Evolutionary conservation across 768 basidiomycete species (phyloP).

Genomic region (Pisolithus sp.): DNA sequence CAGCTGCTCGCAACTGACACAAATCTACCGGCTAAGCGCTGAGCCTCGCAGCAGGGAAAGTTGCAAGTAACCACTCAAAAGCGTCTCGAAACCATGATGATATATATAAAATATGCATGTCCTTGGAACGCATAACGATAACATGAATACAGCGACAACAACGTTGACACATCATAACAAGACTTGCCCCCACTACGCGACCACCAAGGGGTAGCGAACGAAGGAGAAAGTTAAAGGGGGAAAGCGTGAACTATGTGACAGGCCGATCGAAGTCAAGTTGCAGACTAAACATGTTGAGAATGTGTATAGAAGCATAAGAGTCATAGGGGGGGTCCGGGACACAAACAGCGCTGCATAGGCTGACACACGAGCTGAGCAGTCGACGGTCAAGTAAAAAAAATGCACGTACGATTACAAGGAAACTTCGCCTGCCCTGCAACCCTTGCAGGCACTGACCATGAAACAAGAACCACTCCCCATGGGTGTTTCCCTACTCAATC

Average conservation of each 20-base stretch:
- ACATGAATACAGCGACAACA: conserved; percentile 28
- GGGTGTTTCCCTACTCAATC: conserved; percentile 39
- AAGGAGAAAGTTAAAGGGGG: conserved; percentile 1
- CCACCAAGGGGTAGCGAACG: conserved; percentile 5
- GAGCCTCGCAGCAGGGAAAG: too few relatives aligned
- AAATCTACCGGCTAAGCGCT: too few relatives aligned
- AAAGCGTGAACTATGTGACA: conserved; percentile 16
- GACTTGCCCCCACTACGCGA: conserved; percentile 8
- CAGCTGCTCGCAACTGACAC: too few relatives aligned
- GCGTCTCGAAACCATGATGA: neutral
- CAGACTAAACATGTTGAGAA: neutral
- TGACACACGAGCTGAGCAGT: neutral
- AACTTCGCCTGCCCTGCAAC: conserved; percentile 19
- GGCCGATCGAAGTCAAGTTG: conserved; percentile 3
- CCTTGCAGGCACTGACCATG: conserved; percentile 24
- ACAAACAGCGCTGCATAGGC: conserved; percentile 8
- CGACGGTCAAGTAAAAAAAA: neutral
- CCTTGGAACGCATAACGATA: conserved; percentile 11
- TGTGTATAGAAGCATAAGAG: conserved; percentile 15
- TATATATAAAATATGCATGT: neutral
- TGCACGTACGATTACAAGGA: conserved; percentile 23
- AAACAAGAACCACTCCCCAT: conserved; percentile 14
- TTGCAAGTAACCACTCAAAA: neutral
- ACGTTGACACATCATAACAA: conserved; percentile 19
- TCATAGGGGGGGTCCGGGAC: conserved; percentile 1